Percentiles rank a stretch among this genome's conserved stretches.
Conservation (phyloP, 2,329 filamentous ascomycete genomes). For the Septoria petroselini region DNA sequence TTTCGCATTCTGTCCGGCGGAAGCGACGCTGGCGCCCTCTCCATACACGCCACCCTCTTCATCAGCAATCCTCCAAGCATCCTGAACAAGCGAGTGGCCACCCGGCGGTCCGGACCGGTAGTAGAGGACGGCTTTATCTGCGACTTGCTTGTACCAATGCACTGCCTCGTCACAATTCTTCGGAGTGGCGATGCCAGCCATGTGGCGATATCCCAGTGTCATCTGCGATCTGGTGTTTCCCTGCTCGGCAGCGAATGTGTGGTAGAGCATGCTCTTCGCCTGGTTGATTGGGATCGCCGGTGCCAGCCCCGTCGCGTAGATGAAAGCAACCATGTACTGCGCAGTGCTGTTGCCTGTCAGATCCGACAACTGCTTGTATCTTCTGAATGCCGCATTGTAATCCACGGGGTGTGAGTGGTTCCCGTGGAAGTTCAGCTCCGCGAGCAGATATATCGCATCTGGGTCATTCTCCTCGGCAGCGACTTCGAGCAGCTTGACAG, state of each 20-base stretch:
- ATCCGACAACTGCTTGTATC: slow-evolving; percentile 75
- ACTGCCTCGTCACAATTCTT: slow-evolving; percentile 82
- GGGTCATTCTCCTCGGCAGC: slow-evolving; percentile 59
- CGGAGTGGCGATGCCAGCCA: slow-evolving; percentile 78
- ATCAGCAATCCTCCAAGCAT: slow-evolving; percentile 83
- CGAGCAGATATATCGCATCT: slow-evolving; percentile 84
- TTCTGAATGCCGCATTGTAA: slow-evolving; percentile 72
- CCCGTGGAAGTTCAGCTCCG: slow-evolving; percentile 94
- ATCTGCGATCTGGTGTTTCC: slow-evolving; percentile 86
- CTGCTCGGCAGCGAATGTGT: slow-evolving; percentile 84
- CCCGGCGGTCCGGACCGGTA: slow-evolving; percentile 87
- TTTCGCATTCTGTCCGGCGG: slow-evolving; percentile 77
- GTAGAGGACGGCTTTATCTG: slow-evolving; percentile 87
- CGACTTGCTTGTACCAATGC: slow-evolving; percentile 87
- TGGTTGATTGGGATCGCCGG: slow-evolving; percentile 78
- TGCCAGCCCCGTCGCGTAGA: slow-evolving; percentile 91
- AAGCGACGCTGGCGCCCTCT: slow-evolving; percentile 86
- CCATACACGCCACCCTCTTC: slow-evolving; percentile 91
- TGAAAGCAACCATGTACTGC: slow-evolving; percentile 91
- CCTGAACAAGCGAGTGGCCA: slow-evolving; percentile 70
- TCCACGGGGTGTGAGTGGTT: slow-evolving; percentile 86
- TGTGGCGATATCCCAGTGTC: slow-evolving; percentile 84
- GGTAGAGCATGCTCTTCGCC: slow-evolving; percentile 86
- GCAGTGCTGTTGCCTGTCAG: slow-evolving; percentile 84
- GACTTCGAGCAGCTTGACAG: slow-evolving; percentile 57